Evolutionary conservation across 2,329 filamentous ascomycete genomes (phyloP).

Genomic region (Aureobasidium subglaciale): DNA sequence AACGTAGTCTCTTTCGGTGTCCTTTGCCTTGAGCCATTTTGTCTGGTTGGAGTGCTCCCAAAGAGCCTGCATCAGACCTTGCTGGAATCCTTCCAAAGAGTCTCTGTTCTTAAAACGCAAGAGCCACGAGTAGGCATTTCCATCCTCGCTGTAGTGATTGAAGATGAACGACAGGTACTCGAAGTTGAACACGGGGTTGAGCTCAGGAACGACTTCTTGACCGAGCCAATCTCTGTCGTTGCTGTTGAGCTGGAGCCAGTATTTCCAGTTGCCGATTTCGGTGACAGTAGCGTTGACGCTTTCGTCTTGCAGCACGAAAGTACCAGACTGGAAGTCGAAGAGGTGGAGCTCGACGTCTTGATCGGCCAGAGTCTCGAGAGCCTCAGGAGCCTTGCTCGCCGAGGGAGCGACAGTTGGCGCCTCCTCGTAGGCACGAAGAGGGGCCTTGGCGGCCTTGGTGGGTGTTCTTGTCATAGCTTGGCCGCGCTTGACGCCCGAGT

Average conservation of each 20-base stretch:
- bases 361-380: slow-evolving; percentile 64
- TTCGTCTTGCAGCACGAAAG: slow-evolving; percentile 74
- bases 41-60: slow-evolving; percentile 95
- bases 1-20: slow-evolving; percentile 88
- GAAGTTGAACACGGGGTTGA: slow-evolving; percentile 98
- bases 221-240: slow-evolving; percentile 77
- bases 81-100: slow-evolving; percentile 78
- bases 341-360: slow-evolving; percentile 82
- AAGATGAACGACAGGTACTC: slow-evolving; percentile 99
- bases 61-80: slow-evolving; percentile 87
- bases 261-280: slow-evolving; percentile 86
- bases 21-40: slow-evolving; percentile 91
- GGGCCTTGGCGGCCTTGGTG: slow-evolving; percentile 22
- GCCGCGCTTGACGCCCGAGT: slow-evolving; percentile 18
- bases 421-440: slow-evolving; percentile 30
- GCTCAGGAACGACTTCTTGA: slow-evolving; percentile 76
- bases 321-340: slow-evolving; percentile 81
- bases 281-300: slow-evolving; percentile 71
- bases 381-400: slow-evolving; percentile 55
- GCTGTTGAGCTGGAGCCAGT: slow-evolving; percentile 83
- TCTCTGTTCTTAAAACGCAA: slow-evolving; percentile 81
- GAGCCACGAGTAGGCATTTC: slow-evolving; percentile 90
- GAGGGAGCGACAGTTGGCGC: slow-evolving; percentile 54
- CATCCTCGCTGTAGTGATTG: slow-evolving; percentile 87
- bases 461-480: slow-evolving; percentile 26